phyloP scores from a whole-genome alignment of 2,329 filamentous ascomycete species.

The Diatrype stigma region DNA sequence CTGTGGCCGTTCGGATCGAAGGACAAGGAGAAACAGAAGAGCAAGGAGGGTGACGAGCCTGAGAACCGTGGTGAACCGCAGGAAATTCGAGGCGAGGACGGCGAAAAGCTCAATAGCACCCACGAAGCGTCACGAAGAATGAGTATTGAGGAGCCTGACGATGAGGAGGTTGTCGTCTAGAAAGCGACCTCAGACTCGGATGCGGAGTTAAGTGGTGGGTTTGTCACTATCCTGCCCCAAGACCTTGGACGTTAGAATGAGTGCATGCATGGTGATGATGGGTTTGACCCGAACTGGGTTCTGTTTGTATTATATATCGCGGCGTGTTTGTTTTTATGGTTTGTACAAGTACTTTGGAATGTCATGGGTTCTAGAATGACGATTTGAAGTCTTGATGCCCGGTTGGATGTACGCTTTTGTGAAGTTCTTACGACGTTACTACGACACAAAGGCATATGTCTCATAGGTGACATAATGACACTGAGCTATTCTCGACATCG shows the following conservation, averaged over 20 bases:
- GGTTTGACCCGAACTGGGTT: background rate
- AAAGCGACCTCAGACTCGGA: constrained; percentile 13
- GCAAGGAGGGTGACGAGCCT: constrained; percentile 32
- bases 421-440: no score
- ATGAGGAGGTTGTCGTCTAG: constrained; percentile 34
- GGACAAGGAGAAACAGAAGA: constrained; percentile 27
- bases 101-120: constrained; percentile 39
- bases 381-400: no score
- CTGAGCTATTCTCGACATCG: no score
- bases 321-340: background rate
- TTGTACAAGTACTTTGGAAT: constrained; percentile 1
- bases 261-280: no score
- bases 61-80: constrained; percentile 25
- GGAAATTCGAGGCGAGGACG: constrained; percentile 35
- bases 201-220: constrained; percentile 10
- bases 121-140: constrained; percentile 51
- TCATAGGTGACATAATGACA: no score
- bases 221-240: constrained; percentile 4
- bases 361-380: background rate
- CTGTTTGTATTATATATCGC: background rate
- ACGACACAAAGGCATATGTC: no score
- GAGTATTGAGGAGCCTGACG: constrained; percentile 57
- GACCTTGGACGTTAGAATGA: background rate
- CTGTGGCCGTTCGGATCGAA: constrained; percentile 51
- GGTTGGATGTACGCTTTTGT: no score